Evolutionary conservation across 768 basidiomycete species (phyloP), one percentile per base, ranked within the genome.

Genomic region (Calvatia gigantea): DNA sequence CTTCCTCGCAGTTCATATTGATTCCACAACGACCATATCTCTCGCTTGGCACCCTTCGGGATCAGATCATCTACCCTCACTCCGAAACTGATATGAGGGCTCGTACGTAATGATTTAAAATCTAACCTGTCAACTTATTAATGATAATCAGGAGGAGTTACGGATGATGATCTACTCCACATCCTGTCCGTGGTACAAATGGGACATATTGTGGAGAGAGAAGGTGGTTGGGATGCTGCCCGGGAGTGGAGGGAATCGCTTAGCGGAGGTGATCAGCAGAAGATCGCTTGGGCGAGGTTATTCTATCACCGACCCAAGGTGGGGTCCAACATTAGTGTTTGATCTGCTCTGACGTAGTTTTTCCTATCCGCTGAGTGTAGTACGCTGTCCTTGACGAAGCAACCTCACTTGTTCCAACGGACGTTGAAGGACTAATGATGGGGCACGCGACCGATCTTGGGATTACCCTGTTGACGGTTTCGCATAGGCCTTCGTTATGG

Each of bases 331-430:
- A 21, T 17, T 25, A 12, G 15, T 37, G 12, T 21, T 37, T 2
- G 44, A n/a, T 17, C 58, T 52, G 39, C 56, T 29, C 27, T 27
- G 37, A n/a, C 54, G 19, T 38, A 15, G 48, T 31, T 21, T 55
- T 31, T 39, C 21, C 37, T 33, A 38, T 46, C 4, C 25, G 23
- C 56, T 27, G 31, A 28, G 25, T 11, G 11, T 62, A 95, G 93
- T 98, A 96, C 62, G 96, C 95, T 9, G 94, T 98, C 55, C 76
- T 98, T 45, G 96, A 99, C 64, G 96, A 99, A 67, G 95, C 95
- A 51, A 98, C 96, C 3, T 93, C 91, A 15, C 85, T 95, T 3
- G 95, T 99, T 6, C 94, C 94, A 2, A 81, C 87, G 4, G 92
- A 95, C 50, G 86, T 95, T 69, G 96, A 98, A 72, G 92, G 89